Base-by-base conservation (phyloP, 768 basidiomycete species). In the Coprinellus aureogranulatus region DNA sequence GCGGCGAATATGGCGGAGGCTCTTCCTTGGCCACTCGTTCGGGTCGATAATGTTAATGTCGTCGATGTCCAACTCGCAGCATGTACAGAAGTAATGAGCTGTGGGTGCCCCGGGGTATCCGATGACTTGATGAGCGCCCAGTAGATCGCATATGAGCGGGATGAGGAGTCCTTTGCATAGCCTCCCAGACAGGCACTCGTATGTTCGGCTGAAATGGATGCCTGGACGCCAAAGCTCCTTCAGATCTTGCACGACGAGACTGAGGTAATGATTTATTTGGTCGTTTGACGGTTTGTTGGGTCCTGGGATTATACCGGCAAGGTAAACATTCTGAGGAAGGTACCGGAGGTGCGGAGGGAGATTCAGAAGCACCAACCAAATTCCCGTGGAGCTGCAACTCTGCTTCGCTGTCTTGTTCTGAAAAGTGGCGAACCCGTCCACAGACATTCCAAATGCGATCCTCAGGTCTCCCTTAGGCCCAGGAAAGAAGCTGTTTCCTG, bases 281-380 rank as follows among this genome's bases (percentile, higher is more conserved):
- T 65, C 41, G 0, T 60, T 57, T 0, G 63, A 64, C 2, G 77
- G 75, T 27, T 70, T 62, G 1, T 65, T 53, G 0, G 77, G 78
- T 0, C 78, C 75, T 4, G 76, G 76, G 37, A 77, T 73, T 52
- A 79, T 61, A 0, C 70, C 76, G 5, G 59, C 66, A 8, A 67
- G 59, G 52, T 68, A 78, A 48, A 79, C 64, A 55, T 80, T 78
- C 54, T 77, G 68, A 0, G 59, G n/a, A 8, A 60, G 58, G 50
- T 68, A 69, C 8, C 66, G 63, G n/a, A 65, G 20, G 25, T 60
- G 52, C 3, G 63, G 65, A 1, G 75, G 75, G 10, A 77, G 66
- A 54, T 74, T 75, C 6, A 75, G 54, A 30, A 66, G 70, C 0
- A 67, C 59, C 56, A 76, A 54, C 39, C 65, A 72, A 1, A 77